Base-by-base conservation (phyloP, 768 basidiomycete species). In the Trametopsis cervina region DNA sequence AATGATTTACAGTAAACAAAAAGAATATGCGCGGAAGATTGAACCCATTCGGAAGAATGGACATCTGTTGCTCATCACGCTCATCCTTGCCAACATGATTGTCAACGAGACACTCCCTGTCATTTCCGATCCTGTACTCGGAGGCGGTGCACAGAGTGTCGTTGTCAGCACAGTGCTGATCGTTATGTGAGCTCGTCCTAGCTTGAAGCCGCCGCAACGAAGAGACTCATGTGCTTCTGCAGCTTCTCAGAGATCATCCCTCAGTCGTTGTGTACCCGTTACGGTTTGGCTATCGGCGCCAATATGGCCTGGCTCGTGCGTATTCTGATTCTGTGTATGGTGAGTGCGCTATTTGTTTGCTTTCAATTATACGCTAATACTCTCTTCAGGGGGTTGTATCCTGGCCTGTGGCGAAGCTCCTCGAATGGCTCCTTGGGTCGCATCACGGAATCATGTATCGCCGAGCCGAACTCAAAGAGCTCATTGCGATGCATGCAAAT, bases 171-270 rank as follows among this genome's bases (percentile, higher is more conserved):
- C 88, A 0, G 81, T 81, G 22, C 69, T 91, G 42, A 87, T 90
- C 54, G 86, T 89, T 49, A 83, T 89, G 85, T 89, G 58, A 69
- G 85, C 77, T 7, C n/a, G n/a, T n/a, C 44, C 39, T 40, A 29
- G 6, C 26, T 42, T 39, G 27, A 21, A 40, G 6, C 7, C n/a
- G 12, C 5, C 26, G 24, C 22, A 39, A 2, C 11, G n/a, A 11
- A 27, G n/a, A 39, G 37, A 39, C 40, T 48, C 37, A 15, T 36
- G 9, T 27, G 17, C 18, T 40, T 44, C 13, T 24, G 39, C 13
- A 91, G 88, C 49, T 91, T 90, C 62, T 73, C 88, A 13, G 89
- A 92, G 66, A 88, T 91, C 51, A 90, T 91, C 52, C 89, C 89
- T 0, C 89, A 92, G 59, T 85, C 85, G 2, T 66, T 91, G 15